phyloP scores from a whole-genome alignment of 768 basidiomycete species.

The Dictyophora rubrovolvata region DNA sequence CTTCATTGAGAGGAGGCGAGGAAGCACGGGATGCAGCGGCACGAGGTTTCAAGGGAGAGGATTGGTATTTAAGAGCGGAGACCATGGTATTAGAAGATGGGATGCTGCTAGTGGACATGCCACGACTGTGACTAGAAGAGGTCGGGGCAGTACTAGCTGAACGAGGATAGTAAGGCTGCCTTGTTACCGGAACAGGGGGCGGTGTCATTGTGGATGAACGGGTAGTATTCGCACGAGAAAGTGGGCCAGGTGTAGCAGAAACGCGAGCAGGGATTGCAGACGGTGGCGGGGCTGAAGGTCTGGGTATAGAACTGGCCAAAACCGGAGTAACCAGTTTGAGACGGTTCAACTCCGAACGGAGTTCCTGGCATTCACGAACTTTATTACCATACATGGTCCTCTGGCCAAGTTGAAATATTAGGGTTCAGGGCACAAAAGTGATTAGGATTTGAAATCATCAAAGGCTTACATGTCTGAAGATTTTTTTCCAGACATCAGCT shows the following conservation, averaged over 20 bases:
- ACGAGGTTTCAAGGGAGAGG: slow-evolving; percentile 6
- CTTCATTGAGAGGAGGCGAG: not conserved
- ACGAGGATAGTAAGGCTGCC: slow-evolving; percentile 3
- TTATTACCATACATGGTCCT: slow-evolving; percentile 53
- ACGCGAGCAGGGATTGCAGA: not conserved
- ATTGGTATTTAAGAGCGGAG: slow-evolving; percentile 4
- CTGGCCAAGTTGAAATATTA: slow-evolving; percentile 24
- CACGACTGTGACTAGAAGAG: not conserved
- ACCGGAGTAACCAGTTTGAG: slow-evolving; percentile 27
- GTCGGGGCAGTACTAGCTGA: slow-evolving; percentile 20
- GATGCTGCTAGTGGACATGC: not conserved
- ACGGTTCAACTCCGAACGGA: slow-evolving; percentile 57
- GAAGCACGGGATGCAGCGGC: not conserved
- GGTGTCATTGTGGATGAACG: slow-evolving; percentile 27
- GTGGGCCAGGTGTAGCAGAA: not conserved
- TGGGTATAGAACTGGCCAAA: not conserved
- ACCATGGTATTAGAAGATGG: slow-evolving; percentile 4
- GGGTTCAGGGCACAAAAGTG: slow-evolving; percentile 10
- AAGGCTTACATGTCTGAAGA: slow-evolving; percentile 50
- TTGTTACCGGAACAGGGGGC: slow-evolving; percentile 10
- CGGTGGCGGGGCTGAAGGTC: not conserved
- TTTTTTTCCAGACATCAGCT: slow-evolving; percentile 14
- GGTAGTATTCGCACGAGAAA: not conserved
- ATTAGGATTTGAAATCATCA: not conserved
- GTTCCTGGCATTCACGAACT: slow-evolving; percentile 59